Base-by-base conservation (phyloP, 2,329 filamentous ascomycete genomes). In the Alternaria panax region DNA sequence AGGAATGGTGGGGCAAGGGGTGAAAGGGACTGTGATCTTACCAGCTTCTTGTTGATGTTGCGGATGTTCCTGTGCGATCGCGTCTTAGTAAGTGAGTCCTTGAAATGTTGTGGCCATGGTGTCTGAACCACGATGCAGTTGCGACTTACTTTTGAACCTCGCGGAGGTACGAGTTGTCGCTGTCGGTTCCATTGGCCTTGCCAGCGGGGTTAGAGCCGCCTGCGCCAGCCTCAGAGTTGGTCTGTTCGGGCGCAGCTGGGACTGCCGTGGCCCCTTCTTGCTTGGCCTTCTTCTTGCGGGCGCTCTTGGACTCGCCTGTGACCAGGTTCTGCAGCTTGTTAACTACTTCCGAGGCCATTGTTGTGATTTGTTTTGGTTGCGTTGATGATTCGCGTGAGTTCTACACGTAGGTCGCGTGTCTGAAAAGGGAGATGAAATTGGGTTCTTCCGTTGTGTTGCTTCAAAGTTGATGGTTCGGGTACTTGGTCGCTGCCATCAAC, bases 11-110 rank as follows among this genome's bases (percentile, higher is more conserved):
- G 52, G 53, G 55, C 57, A 40, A 38, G 30, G 8, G 46, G n/a
- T 20, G 18, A 22, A 38, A 9, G 36, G 36, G 18, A 28, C 42
- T 32, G 6, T 28, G 18, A 27, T 83, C 91, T 82, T 81, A 96
- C 92, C 73, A 98, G 89, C 82, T 97, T 97, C 87, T 97, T 98
- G 84, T 89, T 91, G 74, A 95, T 83, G 79, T 95, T 96, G 75
- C 94, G 93, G 71, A 97, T 91, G 79, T 88, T 92, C 85, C 93
- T 97, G 61, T 22, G 41, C 42, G 38, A 20, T 41, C 27, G 18
- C 20, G 7, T 42, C 46, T 76, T 51, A 76, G 70, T 60, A 59
- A 36, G 34, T 36, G 36, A 54, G 32, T 40, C 52, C 53, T 30
- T 45, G 0, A 2, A 32, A 38, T 38, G 4, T 20, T 42, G 18